These are phyloP conservation scores for Usnea hakonensis DNA, from an alignment of 495 filamentous ascomycete species.

Conservation along the genomic window DNA sequence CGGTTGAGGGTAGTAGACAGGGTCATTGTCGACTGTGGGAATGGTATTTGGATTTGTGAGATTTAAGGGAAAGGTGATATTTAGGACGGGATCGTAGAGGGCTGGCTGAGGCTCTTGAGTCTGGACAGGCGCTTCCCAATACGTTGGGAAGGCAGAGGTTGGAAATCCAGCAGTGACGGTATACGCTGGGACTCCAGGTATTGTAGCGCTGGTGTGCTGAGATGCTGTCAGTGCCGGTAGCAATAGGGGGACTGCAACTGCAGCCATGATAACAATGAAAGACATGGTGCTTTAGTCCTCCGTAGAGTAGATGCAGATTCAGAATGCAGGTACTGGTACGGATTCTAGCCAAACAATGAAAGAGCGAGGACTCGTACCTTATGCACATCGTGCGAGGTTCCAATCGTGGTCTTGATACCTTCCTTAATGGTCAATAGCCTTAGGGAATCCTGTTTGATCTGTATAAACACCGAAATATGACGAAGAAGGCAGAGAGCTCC, in stretches of 20 bases:
- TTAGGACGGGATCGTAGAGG: slow-evolving; percentile 48
- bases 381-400: not conserved
- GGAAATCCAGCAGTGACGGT: slow-evolving; percentile 47
- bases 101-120: slow-evolving; percentile 52
- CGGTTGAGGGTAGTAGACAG: slow-evolving; percentile 41
- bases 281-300: not conserved
- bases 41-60: slow-evolving; percentile 48
- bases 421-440: slow-evolving; percentile 9
- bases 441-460: not conserved
- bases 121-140: slow-evolving; percentile 43
- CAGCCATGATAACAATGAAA: not conserved
- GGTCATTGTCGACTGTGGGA: slow-evolving; percentile 42
- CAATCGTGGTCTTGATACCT: not conserved
- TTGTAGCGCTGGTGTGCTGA: slow-evolving; percentile 6
- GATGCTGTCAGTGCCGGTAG: not conserved
- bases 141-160: slow-evolving; percentile 46
- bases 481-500: not conserved
- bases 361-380: slow-evolving; percentile 3
- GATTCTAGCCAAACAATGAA: too few species aligned
- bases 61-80: slow-evolving; percentile 49
- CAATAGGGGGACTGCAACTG: not conserved
- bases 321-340: not conserved
- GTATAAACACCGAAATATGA: not conserved
- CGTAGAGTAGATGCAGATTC: not conserved
- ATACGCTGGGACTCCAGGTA: slow-evolving; percentile 38